Percentiles rank a stretch among this genome's conserved stretches.
These are phyloP conservation scores for Penicillium sp. DNA, from an alignment of 2,329 filamentous ascomycete species.

Conservation along the genomic window DNA sequence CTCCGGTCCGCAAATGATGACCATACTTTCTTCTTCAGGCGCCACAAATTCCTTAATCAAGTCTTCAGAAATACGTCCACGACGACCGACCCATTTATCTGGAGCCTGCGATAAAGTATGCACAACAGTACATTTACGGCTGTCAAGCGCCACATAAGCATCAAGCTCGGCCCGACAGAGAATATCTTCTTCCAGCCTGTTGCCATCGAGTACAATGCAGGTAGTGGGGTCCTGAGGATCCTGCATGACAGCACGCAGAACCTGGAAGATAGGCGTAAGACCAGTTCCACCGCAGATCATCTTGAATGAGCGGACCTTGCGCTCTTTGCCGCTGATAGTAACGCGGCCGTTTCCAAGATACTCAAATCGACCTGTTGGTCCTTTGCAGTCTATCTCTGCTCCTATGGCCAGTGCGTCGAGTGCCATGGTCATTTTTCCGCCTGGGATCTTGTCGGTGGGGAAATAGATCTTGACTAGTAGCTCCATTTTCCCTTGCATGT, in stretches of 20 bases:
- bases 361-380: constrained; percentile 81
- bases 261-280: constrained; percentile 88
- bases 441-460: constrained; percentile 56
- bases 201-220: constrained; percentile 77
- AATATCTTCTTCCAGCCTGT: constrained; percentile 77
- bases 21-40: constrained; percentile 57
- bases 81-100: constrained; percentile 66
- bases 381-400: constrained; percentile 78
- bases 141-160: constrained; percentile 54
- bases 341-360: constrained; percentile 70
- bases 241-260: constrained; percentile 71
- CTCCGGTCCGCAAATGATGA: constrained; percentile 77
- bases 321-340: constrained; percentile 56
- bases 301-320: constrained; percentile 66
- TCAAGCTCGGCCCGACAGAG: constrained; percentile 75
- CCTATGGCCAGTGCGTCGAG: constrained; percentile 72
- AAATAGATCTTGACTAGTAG: constrained; percentile 83
- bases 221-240: constrained; percentile 63
- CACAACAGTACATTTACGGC: constrained; percentile 59
- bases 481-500: constrained; percentile 64
- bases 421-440: constrained; percentile 80
- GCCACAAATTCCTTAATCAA: constrained; percentile 61
- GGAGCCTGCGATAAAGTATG: constrained; percentile 68
- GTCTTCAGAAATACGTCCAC: constrained; percentile 64
- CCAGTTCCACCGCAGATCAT: constrained; percentile 91